phyloP scores from a whole-genome alignment of 208 protist species.

The Trypanosoma platydactyli region DNA sequence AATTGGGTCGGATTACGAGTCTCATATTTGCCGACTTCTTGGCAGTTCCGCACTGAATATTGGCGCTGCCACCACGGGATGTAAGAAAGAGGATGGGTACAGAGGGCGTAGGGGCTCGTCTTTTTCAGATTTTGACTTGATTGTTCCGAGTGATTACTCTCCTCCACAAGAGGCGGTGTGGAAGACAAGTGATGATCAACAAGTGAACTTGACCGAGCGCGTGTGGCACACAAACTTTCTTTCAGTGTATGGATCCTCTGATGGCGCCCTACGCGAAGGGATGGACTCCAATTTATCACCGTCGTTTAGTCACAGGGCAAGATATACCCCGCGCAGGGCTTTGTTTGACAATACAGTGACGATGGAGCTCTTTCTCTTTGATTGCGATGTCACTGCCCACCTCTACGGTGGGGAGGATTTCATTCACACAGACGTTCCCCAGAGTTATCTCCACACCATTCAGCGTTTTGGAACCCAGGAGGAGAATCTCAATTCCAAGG shows the following conservation, averaged over 20 bases:
- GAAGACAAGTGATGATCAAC: slow-evolving; percentile 17
- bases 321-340: background rate
- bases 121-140: slow-evolving; percentile 28
- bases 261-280: too few species aligned
- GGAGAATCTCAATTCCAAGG: too few species aligned
- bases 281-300: background rate
- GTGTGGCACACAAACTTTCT: slow-evolving; percentile 24
- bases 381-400: slow-evolving; percentile 40
- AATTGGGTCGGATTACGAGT: slow-evolving; percentile 18
- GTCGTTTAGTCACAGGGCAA: background rate
- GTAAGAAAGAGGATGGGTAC: too few species aligned
- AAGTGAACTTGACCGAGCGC: slow-evolving; percentile 14
- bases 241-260: slow-evolving; percentile 12
- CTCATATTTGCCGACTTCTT: slow-evolving; percentile 12
- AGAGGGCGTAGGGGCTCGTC: background rate
- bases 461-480: slow-evolving; percentile 26
- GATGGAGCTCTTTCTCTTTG: slow-evolving; percentile 44
- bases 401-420: slow-evolving; percentile 60
- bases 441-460: slow-evolving; percentile 28
- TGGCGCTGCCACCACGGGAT: background rate
- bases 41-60: slow-evolving; percentile 15
- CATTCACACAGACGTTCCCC: slow-evolving; percentile 28
- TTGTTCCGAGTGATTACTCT: slow-evolving; percentile 2
- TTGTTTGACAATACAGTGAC: slow-evolving; percentile 14
- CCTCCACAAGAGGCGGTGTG: background rate